These are phyloP conservation scores for Cercospora sp. DNA, from an alignment of 2,329 filamentous ascomycete species.

Conservation along the genomic window DNA sequence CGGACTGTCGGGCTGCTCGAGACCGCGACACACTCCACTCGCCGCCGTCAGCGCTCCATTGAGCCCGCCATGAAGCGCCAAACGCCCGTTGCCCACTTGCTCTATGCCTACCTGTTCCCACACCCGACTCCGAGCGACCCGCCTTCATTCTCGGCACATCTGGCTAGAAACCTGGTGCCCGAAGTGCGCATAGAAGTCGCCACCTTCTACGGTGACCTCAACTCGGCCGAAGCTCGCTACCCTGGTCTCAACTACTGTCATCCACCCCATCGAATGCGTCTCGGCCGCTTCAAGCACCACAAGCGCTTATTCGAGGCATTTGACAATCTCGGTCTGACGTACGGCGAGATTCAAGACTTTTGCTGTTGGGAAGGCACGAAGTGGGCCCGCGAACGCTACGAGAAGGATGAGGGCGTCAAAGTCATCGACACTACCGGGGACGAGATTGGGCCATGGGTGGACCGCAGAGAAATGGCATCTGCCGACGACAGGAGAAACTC, in stretches of 20 bases:
- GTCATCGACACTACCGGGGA: constrained; percentile 73
- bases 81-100: constrained; percentile 67
- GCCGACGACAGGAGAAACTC: constrained; percentile 31
- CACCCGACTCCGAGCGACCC: constrained; percentile 68
- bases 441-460: constrained; percentile 64
- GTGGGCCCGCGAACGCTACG: constrained; percentile 79
- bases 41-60: background rate
- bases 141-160: constrained; percentile 67
- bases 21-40: background rate
- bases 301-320: constrained; percentile 74
- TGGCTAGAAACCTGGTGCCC: constrained; percentile 69
- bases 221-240: constrained; percentile 78
- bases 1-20: background rate
- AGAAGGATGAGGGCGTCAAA: constrained; percentile 69
- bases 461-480: constrained; percentile 27
- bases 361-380: constrained; percentile 83
- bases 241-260: constrained; percentile 78
- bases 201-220: constrained; percentile 75
- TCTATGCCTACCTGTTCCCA: constrained; percentile 73
- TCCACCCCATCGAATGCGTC: constrained; percentile 71
- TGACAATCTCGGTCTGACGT: constrained; percentile 67
- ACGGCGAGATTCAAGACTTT: constrained; percentile 67
- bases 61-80: constrained; percentile 64
- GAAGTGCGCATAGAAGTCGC: constrained; percentile 79
- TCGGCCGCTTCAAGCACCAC: constrained; percentile 76